These are phyloP conservation scores for Cyclotella sp. DNA, from an alignment of 108 stramenopile genomes.

Conservation along the genomic window DNA sequence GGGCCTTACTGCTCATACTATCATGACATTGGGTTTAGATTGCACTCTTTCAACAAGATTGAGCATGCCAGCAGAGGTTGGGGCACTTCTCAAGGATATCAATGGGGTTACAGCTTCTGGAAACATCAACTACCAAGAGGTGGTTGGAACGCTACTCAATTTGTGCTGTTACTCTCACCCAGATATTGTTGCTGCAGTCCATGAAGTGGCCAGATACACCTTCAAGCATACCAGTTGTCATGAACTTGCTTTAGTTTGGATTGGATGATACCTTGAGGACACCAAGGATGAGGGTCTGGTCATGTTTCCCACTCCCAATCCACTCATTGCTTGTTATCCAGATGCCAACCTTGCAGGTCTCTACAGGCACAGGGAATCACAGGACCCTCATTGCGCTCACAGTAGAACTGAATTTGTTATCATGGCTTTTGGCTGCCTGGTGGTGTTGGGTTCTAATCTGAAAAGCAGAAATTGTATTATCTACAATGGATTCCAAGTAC, in stretches of 20 bases:
- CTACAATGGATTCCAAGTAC: slow-evolving; percentile 65
- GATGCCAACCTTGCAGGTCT: too few species aligned
- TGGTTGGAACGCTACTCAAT: slow-evolving; percentile 59
- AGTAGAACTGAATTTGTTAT: slow-evolving; percentile 65
- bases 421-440: slow-evolving; percentile 28
- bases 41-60: background rate
- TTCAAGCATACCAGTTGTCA: background rate
- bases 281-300: slow-evolving; percentile 51
- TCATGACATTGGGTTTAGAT: slow-evolving; percentile 2
- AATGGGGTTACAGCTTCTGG: slow-evolving; percentile 21
- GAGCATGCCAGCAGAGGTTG: background rate
- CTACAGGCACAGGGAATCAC: slow-evolving; percentile 26
- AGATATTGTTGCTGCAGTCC: slow-evolving; percentile 47
- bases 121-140: slow-evolving; percentile 15
- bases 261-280: slow-evolving; percentile 6
- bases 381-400: slow-evolving; percentile 50
- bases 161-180: slow-evolving; percentile 39
- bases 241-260: background rate
- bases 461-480: slow-evolving; percentile 52
- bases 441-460: slow-evolving; percentile 55
- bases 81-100: slow-evolving; percentile 23
- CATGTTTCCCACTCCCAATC: slow-evolving; percentile 16
- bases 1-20: slow-evolving; percentile 29
- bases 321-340: slow-evolving; percentile 48
- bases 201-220: too few species aligned